Evolutionary conservation across 768 basidiomycete species (phyloP), one percentile per base, ranked within the genome.

Genomic region (Galerina marginata): DNA sequence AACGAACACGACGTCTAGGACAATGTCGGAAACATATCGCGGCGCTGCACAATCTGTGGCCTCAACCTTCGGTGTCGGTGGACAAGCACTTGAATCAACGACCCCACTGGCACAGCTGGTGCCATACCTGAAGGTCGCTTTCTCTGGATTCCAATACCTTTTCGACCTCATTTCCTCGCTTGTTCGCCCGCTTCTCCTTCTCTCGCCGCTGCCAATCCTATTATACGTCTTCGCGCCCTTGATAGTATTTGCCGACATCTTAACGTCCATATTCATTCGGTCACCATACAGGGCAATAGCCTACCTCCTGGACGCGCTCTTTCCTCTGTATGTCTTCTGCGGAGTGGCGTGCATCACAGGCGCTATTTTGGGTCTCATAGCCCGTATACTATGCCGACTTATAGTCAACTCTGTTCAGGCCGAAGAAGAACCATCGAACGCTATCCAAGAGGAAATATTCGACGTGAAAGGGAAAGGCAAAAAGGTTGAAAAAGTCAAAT

Each of bases 271-370:
- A 23, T 73, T 82, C 56, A 42, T 89, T 2, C 70, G 75, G 62
- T 73, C 77, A 20, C 88, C 88, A 0, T 82, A 80, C 63, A 62
- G 67, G 11, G 67, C 80, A 38, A 61, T 72, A 20, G 50, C 71
- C 6, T 79, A 74, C 67, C 56, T 82, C 26, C 67, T 81, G 15
- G 77, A 81, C 6, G 75, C 78, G 9, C 52, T 87, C 1, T 85
- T 83, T 48, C 86, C 86, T 0, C 52, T 86, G 37, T 88, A 87
- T 62, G 79, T 86, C 12, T 81, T 87, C 59, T 79, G 76, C 40
- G 84, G 84, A 1, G 79, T 83, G 1, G 86, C 86, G 1, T 85
- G 83, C 61, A 81, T 88, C 51, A 75, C 76, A 9, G 86, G 86
- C 6, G 72, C 71, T 9, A 15, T 79, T 16, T 45, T 87, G 1